Evolutionary conservation across 1,284 basidiomycete species (phyloP), one percentile per base, ranked within the genome.

Genomic region (Cryptococcus wingfieldii): DNA sequence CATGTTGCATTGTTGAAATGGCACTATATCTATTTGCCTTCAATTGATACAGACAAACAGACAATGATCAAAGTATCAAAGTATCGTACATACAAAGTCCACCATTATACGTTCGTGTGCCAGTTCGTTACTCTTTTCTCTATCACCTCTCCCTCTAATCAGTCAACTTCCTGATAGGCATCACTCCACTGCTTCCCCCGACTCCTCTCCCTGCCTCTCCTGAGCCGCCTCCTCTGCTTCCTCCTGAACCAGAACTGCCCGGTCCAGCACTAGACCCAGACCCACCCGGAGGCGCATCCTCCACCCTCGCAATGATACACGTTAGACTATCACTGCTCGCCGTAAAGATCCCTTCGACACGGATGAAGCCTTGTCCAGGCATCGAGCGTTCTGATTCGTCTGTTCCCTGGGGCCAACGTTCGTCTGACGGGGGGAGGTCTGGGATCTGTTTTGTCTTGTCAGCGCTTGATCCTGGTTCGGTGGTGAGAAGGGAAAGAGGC

Each of bases 281-380:
- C 23, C 23, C 23, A 23, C 23, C 23, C 23, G 23, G 2, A 23
- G 23, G 23, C 23, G 23, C 23, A 10, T 34, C 31, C 19, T 10
- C 14, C 19, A 16, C 41, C 27, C 9, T 37, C 1, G 47, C 25
- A 18, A 75, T 70, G 38, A 75, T 62, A 52, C 70, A 72, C 10
- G 61, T 52, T 39, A 75, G 39, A 1, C 68, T 71, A 55, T 75
- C 73, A 18, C 65, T 68, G 42, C 59, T 58, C 0, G 71, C 73
- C 0, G 61, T 67, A 50, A 75, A 70, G 23, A 74, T 71, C 18
- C 66, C 73, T 58, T 75, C 71, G 43, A 75, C 70, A 13, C 61
- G 56, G 27, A 74, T 66, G 42, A 70, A 65, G 5, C 63, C 62
- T 47, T 73, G 69, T 4, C 70, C 69, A 7, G 68, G 69, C 60